These are phyloP conservation scores for Pestalotiopsis sp. DNA, from an alignment of 2,329 filamentous ascomycete genomes.

Conservation along the genomic window DNA sequence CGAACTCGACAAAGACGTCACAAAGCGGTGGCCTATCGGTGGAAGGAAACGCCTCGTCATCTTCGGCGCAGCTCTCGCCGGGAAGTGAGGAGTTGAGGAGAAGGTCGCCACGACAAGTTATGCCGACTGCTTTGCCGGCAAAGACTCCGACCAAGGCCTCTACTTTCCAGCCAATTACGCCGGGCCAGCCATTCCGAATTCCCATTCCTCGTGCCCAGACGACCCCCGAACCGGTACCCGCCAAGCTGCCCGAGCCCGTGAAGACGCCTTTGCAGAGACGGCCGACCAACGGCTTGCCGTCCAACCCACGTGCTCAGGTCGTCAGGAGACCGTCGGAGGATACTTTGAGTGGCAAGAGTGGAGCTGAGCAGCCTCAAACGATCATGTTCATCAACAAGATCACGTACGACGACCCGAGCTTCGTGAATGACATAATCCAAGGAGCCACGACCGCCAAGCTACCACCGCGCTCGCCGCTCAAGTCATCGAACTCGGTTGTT, in stretches of 20 bases:
- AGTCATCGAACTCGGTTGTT: slow-evolving; percentile 45
- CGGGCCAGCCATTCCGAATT: slow-evolving; percentile 32
- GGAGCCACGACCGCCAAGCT: slow-evolving; percentile 40
- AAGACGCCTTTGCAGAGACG: slow-evolving; percentile 46
- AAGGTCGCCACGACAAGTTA: slow-evolving; percentile 49
- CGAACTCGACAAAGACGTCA: slow-evolving; percentile 26
- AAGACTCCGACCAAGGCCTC: slow-evolving; percentile 22
- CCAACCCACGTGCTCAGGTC: slow-evolving; percentile 46
- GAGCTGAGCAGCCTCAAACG: slow-evolving; percentile 41
- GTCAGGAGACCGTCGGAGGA: slow-evolving; percentile 33
- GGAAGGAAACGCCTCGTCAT: slow-evolving; percentile 41
- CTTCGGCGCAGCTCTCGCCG: slow-evolving; percentile 54
- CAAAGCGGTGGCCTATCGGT: slow-evolving; percentile 29
- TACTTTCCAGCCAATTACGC: slow-evolving; percentile 27
- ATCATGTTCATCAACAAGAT: slow-evolving; percentile 61
- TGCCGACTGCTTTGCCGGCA: slow-evolving; percentile 13
- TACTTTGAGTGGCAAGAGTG: slow-evolving; percentile 13
- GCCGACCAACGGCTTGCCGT: slow-evolving; percentile 49
- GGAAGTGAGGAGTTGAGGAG: slow-evolving; percentile 51
- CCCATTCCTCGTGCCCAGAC: slow-evolving; percentile 34
- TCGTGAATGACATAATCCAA: slow-evolving; percentile 52
- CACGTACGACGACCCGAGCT: slow-evolving; percentile 53
- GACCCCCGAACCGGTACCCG: slow-evolving; percentile 31
- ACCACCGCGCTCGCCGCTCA: slow-evolving; percentile 22
- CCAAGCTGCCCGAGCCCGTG: slow-evolving; percentile 29